phyloP scores from a whole-genome alignment of 2,329 filamentous ascomycete species.

The Alternaria angustiovoidea region DNA sequence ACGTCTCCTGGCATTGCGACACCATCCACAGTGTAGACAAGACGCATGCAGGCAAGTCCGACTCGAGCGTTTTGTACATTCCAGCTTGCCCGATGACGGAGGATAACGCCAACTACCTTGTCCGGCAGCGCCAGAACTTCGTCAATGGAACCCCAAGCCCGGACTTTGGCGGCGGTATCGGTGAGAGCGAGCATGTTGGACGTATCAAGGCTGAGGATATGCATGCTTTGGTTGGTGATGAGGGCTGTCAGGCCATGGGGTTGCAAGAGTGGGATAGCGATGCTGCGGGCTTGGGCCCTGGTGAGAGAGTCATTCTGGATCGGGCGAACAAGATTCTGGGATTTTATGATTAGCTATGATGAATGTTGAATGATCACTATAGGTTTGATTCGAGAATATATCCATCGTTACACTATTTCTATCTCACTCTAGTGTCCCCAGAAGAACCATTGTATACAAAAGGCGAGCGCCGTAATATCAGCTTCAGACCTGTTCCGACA shows the following conservation, averaged over 20 bases:
- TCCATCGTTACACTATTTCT: no score
- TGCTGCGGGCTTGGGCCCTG: constrained; percentile 56
- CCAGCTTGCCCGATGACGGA: constrained; percentile 84
- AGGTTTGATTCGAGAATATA: neutral
- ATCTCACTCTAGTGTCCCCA: no score
- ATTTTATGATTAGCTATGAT: constrained; percentile 49
- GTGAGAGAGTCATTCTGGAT: constrained; percentile 61
- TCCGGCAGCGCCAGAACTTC: constrained; percentile 75
- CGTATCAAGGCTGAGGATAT: constrained; percentile 52
- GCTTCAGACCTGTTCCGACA: no score
- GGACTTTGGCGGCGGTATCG: constrained; percentile 66
- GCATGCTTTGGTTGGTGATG: constrained; percentile 49
- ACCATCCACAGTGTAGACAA: constrained; percentile 84
- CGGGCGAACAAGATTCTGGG: constrained; percentile 64
- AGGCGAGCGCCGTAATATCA: no score
- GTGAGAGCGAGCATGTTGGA: constrained; percentile 64
- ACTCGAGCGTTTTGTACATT: constrained; percentile 89
- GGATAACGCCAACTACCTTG: constrained; percentile 74
- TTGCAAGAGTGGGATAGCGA: constrained; percentile 60
- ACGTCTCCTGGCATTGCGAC: constrained; percentile 82
- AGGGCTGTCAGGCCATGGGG: constrained; percentile 65
- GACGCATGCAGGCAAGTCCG: constrained; percentile 72
- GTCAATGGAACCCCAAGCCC: constrained; percentile 63
- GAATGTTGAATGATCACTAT: no score
- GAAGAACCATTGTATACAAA: neutral